Conservation (phyloP, 2,329 filamentous ascomycete genomes). For the Sarocladiaceae sp. region DNA sequence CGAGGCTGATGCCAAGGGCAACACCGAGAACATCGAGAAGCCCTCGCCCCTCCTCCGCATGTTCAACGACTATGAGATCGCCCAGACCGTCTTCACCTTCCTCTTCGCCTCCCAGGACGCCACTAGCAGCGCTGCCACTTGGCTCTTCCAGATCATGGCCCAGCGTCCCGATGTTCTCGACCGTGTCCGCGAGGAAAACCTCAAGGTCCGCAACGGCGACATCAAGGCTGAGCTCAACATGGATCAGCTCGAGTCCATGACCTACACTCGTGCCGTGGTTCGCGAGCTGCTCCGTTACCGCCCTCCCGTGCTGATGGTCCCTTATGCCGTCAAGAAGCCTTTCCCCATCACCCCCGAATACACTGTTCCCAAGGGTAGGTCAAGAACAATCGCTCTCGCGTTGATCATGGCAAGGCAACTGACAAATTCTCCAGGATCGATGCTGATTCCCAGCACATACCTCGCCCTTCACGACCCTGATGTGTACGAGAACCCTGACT, state of each 20-base stretch:
- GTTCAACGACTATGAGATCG: slow-evolving; percentile 86
- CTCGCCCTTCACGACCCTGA: slow-evolving; percentile 87
- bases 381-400: background rate
- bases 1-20: slow-evolving; percentile 68
- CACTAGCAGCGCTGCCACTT: slow-evolving; percentile 86
- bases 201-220: slow-evolving; percentile 69
- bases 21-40: slow-evolving; percentile 68
- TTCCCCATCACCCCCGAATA: slow-evolving; percentile 86
- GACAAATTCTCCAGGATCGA: slow-evolving; percentile 53
- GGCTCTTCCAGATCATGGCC: slow-evolving; percentile 91
- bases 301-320: slow-evolving; percentile 94
- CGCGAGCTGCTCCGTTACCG: slow-evolving; percentile 89
- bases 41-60: slow-evolving; percentile 75
- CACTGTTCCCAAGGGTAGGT: slow-evolving; percentile 78
- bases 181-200: slow-evolving; percentile 86
- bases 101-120: slow-evolving; percentile 97
- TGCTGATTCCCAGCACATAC: slow-evolving; percentile 91
- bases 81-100: slow-evolving; percentile 92
- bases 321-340: slow-evolving; percentile 88
- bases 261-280: slow-evolving; percentile 86
- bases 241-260: slow-evolving; percentile 82
- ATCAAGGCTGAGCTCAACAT: slow-evolving; percentile 64
- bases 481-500: slow-evolving; percentile 82
- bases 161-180: slow-evolving; percentile 90
- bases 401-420: background rate